Conservation (phyloP, 192 early-diverging fungal genomes). For the Backusella tuberculispora region DNA sequence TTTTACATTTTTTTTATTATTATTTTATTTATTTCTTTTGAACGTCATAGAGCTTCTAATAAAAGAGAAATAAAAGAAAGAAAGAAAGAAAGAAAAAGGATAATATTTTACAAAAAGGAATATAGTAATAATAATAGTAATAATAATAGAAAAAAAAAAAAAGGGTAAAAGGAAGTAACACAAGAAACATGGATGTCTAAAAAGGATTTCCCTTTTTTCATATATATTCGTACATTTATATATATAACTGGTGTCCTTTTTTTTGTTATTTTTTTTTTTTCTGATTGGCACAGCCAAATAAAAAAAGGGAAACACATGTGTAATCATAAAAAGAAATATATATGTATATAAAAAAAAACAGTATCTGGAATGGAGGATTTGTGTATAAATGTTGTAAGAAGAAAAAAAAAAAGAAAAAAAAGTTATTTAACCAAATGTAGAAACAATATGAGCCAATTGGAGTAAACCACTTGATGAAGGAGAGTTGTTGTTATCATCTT, state of each 20-base stretch:
- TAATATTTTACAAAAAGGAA: constrained; percentile 9
- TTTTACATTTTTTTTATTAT: background rate
- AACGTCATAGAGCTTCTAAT: background rate
- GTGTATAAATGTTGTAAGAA: background rate
- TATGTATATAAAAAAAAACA: background rate
- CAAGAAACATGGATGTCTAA: constrained; percentile 10
- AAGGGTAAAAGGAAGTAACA: constrained; percentile 7
- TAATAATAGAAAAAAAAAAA: background rate
- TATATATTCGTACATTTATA: background rate
- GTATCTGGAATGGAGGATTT: background rate
- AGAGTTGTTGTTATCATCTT: constrained; percentile 17
- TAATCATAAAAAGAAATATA: constrained; percentile 10
- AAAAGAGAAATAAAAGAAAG: background rate
- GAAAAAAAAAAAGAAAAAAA: background rate
- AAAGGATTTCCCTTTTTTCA: constrained; percentile 5
- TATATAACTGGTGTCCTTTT: background rate
- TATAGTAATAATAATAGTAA: background rate
- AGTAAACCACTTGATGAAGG: constrained; percentile 22
- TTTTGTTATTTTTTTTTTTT: constrained; percentile 3
- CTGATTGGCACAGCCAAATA: constrained; percentile 16
- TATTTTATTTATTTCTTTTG: constrained; percentile 6
- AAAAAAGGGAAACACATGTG: constrained; percentile 16
- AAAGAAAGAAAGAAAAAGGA: background rate
- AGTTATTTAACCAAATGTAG: constrained; percentile 37
- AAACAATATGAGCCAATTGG: constrained; percentile 38